Conservation (phyloP, 495 filamentous ascomycete genomes). For the Sphaerosporella brunnea region DNA sequence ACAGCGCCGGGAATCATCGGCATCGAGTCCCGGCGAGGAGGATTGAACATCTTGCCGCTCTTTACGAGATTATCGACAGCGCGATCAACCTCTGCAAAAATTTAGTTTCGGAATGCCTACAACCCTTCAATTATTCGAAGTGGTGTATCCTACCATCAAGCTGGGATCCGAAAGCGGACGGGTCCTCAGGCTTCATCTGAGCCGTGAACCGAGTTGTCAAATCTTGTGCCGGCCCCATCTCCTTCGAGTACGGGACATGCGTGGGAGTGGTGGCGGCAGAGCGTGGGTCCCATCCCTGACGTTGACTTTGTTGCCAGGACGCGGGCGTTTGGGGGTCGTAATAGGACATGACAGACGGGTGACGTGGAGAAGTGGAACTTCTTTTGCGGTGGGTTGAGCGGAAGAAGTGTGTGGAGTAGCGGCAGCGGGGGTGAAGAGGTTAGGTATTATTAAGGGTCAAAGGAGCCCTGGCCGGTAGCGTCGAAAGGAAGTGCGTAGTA, state of each 20-base stretch:
- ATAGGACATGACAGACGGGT: constrained; percentile 51
- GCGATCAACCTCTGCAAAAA: constrained; percentile 74
- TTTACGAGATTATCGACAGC: constrained; percentile 89
- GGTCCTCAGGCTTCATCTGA: constrained; percentile 60
- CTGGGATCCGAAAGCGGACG: constrained; percentile 67
- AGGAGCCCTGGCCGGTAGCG: constrained; percentile 2
- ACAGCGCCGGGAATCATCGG: constrained; percentile 39
- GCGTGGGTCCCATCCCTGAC: constrained; percentile 64
- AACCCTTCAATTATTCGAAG: constrained; percentile 1
- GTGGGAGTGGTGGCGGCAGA: constrained; percentile 21
- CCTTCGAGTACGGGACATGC: constrained; percentile 17
- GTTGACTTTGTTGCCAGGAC: constrained; percentile 74
- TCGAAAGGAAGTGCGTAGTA: constrained; percentile 6
- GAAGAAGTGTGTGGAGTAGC: neutral
- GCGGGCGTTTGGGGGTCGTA: constrained; percentile 53
- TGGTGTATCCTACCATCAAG: constrained; percentile 57
- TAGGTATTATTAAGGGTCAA: constrained; percentile 7
- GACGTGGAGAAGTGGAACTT: neutral
- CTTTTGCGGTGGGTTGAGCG: neutral
- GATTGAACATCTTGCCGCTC: constrained; percentile 79
- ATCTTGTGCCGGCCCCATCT: constrained; percentile 20
- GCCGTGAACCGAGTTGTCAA: constrained; percentile 47
- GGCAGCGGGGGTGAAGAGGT: neutral
- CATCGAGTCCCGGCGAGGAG: constrained; percentile 72
- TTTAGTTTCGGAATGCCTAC: neutral